These are phyloP conservation scores for Russula sp. DNA, from an alignment of 768 basidiomycete genomes.

Conservation along the genomic window DNA sequence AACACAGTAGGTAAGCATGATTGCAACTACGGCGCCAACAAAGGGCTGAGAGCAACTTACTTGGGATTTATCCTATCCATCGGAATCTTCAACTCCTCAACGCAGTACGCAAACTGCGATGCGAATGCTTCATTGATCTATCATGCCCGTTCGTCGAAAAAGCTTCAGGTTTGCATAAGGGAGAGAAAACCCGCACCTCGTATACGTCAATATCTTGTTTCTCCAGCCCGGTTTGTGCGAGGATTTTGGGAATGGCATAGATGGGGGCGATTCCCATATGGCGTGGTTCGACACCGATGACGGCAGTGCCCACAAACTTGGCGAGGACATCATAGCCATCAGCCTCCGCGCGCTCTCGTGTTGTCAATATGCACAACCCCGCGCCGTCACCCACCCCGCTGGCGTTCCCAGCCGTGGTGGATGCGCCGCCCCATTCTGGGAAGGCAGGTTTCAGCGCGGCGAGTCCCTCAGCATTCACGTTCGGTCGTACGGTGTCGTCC, in stretches of 20 bases:
- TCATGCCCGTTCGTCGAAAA: constrained; percentile 2
- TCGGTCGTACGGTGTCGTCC: constrained; percentile 87
- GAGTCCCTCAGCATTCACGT: constrained; percentile 76
- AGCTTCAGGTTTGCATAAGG: background rate
- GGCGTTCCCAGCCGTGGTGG: constrained; percentile 82
- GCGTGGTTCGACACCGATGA: constrained; percentile 77
- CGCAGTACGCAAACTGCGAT: constrained; percentile 90
- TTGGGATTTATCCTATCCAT: constrained; percentile 84
- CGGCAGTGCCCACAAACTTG: constrained; percentile 75
- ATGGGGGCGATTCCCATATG: constrained; percentile 80
- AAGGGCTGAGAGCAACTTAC: constrained; percentile 44
- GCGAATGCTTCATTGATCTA: constrained; percentile 92
- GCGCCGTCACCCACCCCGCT: constrained; percentile 93
- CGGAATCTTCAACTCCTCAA: constrained; percentile 73
- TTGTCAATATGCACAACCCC: constrained; percentile 76
- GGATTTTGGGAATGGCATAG: constrained; percentile 65
- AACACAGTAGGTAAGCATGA: constrained; percentile 22
- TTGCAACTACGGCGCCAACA: background rate
- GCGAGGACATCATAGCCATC: constrained; percentile 78
- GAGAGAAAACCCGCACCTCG: constrained; percentile 48
- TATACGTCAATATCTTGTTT: constrained; percentile 75
- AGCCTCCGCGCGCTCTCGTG: constrained; percentile 70
- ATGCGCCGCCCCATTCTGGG: constrained; percentile 66
- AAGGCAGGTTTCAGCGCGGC: constrained; percentile 83
- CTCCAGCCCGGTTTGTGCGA: constrained; percentile 56